Base-by-base conservation (phyloP, 169 alveolate genomes). In the Babesia ovata region DNA sequence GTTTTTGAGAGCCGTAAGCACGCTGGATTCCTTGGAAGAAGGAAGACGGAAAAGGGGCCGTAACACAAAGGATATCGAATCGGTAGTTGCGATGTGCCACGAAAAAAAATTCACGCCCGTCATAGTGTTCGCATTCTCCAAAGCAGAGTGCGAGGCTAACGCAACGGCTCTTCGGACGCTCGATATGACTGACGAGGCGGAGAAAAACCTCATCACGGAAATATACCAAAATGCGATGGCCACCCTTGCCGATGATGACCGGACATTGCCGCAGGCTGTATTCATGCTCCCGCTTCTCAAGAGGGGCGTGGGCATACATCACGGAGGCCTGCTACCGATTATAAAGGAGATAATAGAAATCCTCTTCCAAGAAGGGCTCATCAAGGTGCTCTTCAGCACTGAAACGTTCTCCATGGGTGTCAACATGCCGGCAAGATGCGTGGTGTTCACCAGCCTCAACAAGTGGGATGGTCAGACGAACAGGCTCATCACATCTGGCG, bases 401-500 rank as follows among this genome's bases (percentile, higher is more conserved):
- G 99, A 97, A 86, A 96, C 99, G 12, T 97, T 97, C 84, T 94
- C 99, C 36, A 96, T 97, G 98, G 99, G 99, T 14, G 92, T 97
- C 61, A 97, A 97, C 83, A 97, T 97, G 99, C 99, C 99, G 46
- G 98, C 99, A 3, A 96, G 96, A 83, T 96, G 99, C 26, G 99
- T 97, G 14, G 99, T 97, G 11, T 97, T 97, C 89, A 97, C 99
- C 4, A 81, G 87, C 26, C 92, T 96, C 46, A 94, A 94, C 84
- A 96, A 96, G 91, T 97, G 93, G 91, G 99, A 96, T 90, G 99
- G 99, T 21, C 93, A 94, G 53, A 91, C 89, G 49, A 94, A 87
- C 65, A 86, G 98, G 63, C 92, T 95, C 92, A 87, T 98, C n/a
- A 89, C 95, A 57, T 97, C 99, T 17, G 98, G 99, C 36, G 99